Evolutionary conservation across 2,329 filamentous ascomycete genomes (phyloP).

Genomic region (Alternaria conjuncta): DNA sequence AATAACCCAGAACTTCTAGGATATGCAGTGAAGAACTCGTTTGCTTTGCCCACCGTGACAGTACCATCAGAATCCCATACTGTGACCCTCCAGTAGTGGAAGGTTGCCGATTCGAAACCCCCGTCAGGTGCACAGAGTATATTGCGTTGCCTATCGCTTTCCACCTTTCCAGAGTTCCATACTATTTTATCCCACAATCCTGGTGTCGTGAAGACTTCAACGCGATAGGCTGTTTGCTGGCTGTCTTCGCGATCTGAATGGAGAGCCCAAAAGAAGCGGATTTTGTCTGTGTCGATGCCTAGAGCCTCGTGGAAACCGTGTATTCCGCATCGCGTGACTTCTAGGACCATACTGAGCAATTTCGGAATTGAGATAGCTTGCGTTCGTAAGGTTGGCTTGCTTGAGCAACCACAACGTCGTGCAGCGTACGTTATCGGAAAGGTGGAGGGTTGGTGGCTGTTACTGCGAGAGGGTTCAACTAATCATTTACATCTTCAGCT

Average conservation of each 20-base stretch:
- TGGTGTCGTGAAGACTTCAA: not conserved
- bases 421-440: not conserved
- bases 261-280: conserved; percentile 48
- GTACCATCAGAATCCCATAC: conserved; percentile 47
- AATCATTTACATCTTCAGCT: not conserved
- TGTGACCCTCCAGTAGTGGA: conserved; percentile 48
- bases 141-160: conserved; percentile 33
- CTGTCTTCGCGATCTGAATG: conserved; percentile 37
- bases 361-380: not conserved
- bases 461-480: not conserved
- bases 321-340: conserved; percentile 46
- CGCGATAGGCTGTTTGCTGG: conserved; percentile 31
- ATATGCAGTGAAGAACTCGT: conserved; percentile 52
- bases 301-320: conserved; percentile 50
- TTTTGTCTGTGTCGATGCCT: conserved; percentile 49
- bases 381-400: not conserved
- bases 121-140: conserved; percentile 35
- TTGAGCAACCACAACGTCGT: not conserved
- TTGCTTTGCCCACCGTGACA: conserved; percentile 28
- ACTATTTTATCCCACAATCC: not conserved
- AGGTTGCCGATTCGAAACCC: conserved; percentile 47
- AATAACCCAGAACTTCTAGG: conserved; percentile 42
- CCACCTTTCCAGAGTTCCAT: conserved; percentile 12
- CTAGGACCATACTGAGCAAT: conserved; percentile 23
- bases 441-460: not conserved